These are phyloP conservation scores for Aspergillus vadensis DNA, from an alignment of 2,329 filamentous ascomycete genomes.

Conservation along the genomic window DNA sequence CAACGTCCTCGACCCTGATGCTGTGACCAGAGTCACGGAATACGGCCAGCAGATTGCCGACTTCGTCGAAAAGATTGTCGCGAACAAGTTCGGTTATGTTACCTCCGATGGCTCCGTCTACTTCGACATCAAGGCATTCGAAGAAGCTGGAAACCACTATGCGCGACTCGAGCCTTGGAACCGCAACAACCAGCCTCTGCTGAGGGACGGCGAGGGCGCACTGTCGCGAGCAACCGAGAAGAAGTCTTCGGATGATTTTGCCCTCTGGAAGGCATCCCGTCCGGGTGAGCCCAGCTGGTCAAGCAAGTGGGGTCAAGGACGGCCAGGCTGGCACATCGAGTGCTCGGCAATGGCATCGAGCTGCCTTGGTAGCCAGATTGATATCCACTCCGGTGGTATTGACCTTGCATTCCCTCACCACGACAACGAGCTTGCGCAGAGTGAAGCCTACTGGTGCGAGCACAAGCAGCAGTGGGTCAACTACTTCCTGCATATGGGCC, in stretches of 20 bases:
- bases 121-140: slow-evolving; percentile 87
- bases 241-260: slow-evolving; percentile 79
- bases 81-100: slow-evolving; percentile 82
- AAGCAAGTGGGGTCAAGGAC: slow-evolving; percentile 81
- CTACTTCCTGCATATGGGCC: slow-evolving; percentile 95
- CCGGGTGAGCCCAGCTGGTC: slow-evolving; percentile 89
- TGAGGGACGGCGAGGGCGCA: slow-evolving; percentile 78
- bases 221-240: slow-evolving; percentile 67
- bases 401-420: slow-evolving; percentile 91
- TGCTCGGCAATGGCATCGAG: slow-evolving; percentile 95
- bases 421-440: slow-evolving; percentile 89
- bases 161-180: slow-evolving; percentile 83
- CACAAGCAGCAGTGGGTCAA: slow-evolving; percentile 78
- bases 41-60: slow-evolving; percentile 84
- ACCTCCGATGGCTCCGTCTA: slow-evolving; percentile 82
- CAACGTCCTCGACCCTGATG: slow-evolving; percentile 80
- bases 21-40: slow-evolving; percentile 86
- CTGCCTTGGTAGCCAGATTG: slow-evolving; percentile 79
- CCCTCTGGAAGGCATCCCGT: slow-evolving; percentile 90
- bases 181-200: slow-evolving; percentile 79
- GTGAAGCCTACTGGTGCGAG: slow-evolving; percentile 74
- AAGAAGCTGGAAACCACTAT: slow-evolving; percentile 80
- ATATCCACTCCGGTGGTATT: slow-evolving; percentile 90
- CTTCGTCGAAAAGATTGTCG: slow-evolving; percentile 79
- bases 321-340: slow-evolving; percentile 96